Evolutionary conservation across 768 basidiomycete genomes (phyloP).

Genomic region (Hypholoma fasciculare): DNA sequence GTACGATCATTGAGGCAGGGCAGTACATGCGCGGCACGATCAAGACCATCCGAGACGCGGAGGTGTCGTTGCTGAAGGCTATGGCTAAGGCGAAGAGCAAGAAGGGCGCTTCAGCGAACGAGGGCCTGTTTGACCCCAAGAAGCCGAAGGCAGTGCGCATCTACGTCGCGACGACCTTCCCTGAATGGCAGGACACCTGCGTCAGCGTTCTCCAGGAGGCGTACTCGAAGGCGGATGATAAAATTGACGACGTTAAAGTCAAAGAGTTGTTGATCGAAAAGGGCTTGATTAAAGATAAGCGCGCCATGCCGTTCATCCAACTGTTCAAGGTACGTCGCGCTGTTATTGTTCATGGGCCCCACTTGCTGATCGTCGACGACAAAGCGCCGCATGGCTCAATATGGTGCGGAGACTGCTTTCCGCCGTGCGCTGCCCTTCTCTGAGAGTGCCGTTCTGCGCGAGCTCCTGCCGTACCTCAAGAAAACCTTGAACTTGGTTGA

Average conservation of each 20-base stretch:
- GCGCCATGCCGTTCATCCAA: slow-evolving; percentile 93
- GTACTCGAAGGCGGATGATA: slow-evolving; percentile 55
- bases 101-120: slow-evolving; percentile 38
- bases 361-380: slow-evolving; percentile 1
- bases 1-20: slow-evolving; percentile 66
- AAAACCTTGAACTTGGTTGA: slow-evolving; percentile 70
- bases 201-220: slow-evolving; percentile 74
- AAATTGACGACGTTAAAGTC: slow-evolving; percentile 83
- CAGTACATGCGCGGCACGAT: slow-evolving; percentile 89
- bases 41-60: slow-evolving; percentile 90
- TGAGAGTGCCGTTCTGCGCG: slow-evolving; percentile 69
- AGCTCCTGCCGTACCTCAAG: slow-evolving; percentile 80
- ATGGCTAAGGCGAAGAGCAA: slow-evolving; percentile 77
- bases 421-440: slow-evolving; percentile 82
- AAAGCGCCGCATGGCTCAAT: slow-evolving; percentile 81
- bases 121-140: slow-evolving; percentile 76
- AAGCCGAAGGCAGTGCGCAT: slow-evolving; percentile 82
- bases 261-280: slow-evolving; percentile 62
- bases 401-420: slow-evolving; percentile 77
- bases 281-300: slow-evolving; percentile 94
- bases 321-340: slow-evolving; percentile 74
- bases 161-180: slow-evolving; percentile 91
- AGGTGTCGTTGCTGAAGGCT: slow-evolving; percentile 76
- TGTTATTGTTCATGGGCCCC: background rate
- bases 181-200: slow-evolving; percentile 89